phyloP scores from a whole-genome alignment of 2,329 filamentous ascomycete species.

The Intubia oerlemansii region DNA sequence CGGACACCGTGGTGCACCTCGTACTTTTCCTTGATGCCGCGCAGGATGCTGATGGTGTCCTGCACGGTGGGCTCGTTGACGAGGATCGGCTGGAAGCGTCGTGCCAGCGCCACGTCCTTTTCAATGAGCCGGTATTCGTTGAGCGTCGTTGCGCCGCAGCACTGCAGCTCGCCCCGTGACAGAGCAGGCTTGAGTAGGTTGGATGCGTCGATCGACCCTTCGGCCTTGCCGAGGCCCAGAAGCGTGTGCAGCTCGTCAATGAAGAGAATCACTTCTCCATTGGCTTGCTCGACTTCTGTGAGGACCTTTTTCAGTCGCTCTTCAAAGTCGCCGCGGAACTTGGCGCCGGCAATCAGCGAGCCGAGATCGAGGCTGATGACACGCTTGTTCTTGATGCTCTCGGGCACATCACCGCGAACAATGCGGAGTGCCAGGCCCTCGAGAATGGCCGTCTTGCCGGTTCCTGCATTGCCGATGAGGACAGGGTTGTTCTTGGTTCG shows the following conservation, averaged over 20 bases:
- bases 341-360: conserved; percentile 83
- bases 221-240: conserved; percentile 79
- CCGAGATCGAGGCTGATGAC: conserved; percentile 79
- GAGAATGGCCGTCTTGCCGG: conserved; percentile 82
- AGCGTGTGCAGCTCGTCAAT: conserved; percentile 88
- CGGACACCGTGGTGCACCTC: conserved; percentile 93
- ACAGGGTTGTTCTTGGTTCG: conserved; percentile 94
- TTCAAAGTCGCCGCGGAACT: conserved; percentile 91
- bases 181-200: conserved; percentile 86
- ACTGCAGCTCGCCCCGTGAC: conserved; percentile 83
- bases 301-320: conserved; percentile 80
- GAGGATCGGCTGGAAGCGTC: conserved; percentile 82
- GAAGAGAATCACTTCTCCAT: conserved; percentile 83
- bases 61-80: conserved; percentile 83
- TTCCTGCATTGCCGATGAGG: conserved; percentile 77
- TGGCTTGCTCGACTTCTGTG: conserved; percentile 73
- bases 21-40: conserved; percentile 94
- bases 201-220: conserved; percentile 90
- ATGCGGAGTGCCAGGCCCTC: conserved; percentile 83
- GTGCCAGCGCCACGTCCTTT: conserved; percentile 81
- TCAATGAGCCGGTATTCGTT: conserved; percentile 87
- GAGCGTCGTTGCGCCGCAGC: conserved; percentile 83
- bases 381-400: conserved; percentile 85
- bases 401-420: conserved; percentile 78
- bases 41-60: conserved; percentile 84